A percentile compares a stretch with the other conserved stretches of the same genome.
Evolutionary conservation across 139 green algal species (phyloP).

Genomic region (Spirogloea muscicola): DNA sequence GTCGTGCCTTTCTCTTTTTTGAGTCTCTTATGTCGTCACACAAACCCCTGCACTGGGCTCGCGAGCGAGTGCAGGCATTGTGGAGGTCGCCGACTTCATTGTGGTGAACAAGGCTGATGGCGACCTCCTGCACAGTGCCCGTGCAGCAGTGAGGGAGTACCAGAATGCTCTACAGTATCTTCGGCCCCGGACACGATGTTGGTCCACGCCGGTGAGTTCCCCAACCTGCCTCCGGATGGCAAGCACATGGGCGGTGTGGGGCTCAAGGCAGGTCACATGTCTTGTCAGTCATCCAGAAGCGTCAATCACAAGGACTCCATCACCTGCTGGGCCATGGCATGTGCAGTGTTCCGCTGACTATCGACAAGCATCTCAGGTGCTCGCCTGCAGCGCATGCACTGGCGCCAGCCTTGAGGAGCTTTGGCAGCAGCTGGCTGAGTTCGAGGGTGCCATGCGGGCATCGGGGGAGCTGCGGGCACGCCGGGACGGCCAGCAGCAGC

Average conservation of each 20-base stretch:
- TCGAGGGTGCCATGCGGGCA: constrained; percentile 27
- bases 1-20: not conserved
- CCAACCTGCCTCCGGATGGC: not conserved
- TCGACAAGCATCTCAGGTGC: constrained; percentile 5
- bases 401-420: constrained; percentile 15
- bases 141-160: constrained; percentile 26
- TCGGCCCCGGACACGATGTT: constrained; percentile 16
- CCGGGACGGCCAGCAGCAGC: constrained; percentile 12
- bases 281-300: not conserved
- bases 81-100: constrained; percentile 38
- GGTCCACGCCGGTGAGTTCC: constrained; percentile 23
- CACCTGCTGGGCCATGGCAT: not conserved
- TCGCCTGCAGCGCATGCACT: constrained; percentile 24
- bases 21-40: not conserved
- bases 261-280: not conserved
- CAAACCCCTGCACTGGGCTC: not conserved
- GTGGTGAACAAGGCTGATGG: constrained; percentile 45
- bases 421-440: constrained; percentile 21
- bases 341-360: not conserved
- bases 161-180: constrained; percentile 24
- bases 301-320: not conserved
- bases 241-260: not conserved
- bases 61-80: constrained; percentile 22
- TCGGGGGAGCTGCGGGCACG: constrained; percentile 23
- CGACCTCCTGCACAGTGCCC: constrained; percentile 4